Percentiles rank a stretch among this genome's conserved stretches.
Conservation (phyloP, 2,329 filamentous ascomycete genomes). For the Xylaria polymorpha region DNA sequence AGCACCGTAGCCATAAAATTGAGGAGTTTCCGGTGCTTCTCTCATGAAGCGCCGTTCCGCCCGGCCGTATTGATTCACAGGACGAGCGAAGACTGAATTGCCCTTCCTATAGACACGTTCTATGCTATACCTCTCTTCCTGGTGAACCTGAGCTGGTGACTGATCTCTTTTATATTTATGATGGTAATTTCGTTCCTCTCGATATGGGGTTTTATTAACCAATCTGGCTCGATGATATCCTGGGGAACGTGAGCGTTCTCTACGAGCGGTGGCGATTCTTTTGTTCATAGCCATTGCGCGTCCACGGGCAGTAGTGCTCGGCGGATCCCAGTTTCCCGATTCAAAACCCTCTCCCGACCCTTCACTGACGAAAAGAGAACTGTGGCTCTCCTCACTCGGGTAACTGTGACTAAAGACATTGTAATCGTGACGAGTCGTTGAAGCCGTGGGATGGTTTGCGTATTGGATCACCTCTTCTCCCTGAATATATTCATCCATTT, state of each 20-base stretch:
- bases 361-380: not conserved
- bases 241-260: constrained; percentile 15
- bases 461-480: not conserved
- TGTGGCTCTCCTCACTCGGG: not conserved
- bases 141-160: not conserved
- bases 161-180: not conserved
- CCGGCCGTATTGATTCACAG: not conserved
- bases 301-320: not conserved
- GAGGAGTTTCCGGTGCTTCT: constrained; percentile 20
- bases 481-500: not conserved
- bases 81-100: not conserved
- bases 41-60: constrained; percentile 21
- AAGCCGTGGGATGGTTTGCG: not conserved
- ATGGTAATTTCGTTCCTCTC: not conserved
- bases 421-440: not conserved
- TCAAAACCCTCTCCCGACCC: not conserved
- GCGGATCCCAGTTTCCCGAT: not conserved
- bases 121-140: not conserved
- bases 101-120: not conserved
- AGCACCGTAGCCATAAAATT: constrained; percentile 24
- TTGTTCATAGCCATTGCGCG: not conserved
- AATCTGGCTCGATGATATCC: not conserved
- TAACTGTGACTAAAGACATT: not conserved
- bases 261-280: not conserved
- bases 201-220: not conserved